Evolutionary conservation across 2,329 filamentous ascomycete species (phyloP).

Genomic region (Aureobasidium sp.): DNA sequence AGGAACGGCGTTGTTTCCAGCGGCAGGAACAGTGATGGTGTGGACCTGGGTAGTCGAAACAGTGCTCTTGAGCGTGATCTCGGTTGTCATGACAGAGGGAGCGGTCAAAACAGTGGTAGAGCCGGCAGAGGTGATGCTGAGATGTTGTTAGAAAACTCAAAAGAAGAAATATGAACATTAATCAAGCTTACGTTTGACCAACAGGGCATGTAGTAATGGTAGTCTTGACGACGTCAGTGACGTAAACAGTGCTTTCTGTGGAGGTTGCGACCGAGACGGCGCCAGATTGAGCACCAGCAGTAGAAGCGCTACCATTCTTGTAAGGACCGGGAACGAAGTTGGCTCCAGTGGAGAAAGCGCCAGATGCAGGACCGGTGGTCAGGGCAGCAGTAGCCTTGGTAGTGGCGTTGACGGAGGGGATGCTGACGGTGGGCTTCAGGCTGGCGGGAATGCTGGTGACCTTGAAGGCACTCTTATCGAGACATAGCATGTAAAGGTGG

Average conservation of each 20-base stretch:
- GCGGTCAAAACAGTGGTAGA: neutral
- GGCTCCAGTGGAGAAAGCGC: neutral
- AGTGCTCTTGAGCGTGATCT: neutral
- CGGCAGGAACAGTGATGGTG: slow-evolving; percentile 5
- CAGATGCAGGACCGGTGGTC: neutral
- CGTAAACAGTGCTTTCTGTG: slow-evolving; percentile 8
- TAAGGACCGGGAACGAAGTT: neutral
- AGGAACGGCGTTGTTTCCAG: slow-evolving; percentile 1
- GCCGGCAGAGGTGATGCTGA: neutral
- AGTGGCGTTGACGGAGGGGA: slow-evolving; percentile 2
- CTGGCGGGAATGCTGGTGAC: slow-evolving; percentile 10
- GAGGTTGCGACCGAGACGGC: neutral
- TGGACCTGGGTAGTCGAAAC: neutral
- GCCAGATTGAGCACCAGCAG: neutral
- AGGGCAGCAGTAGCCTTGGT: neutral
- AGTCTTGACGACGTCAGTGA: slow-evolving; percentile 20
- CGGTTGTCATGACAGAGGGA: slow-evolving; percentile 2
- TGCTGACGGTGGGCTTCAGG: neutral
- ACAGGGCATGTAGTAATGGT: slow-evolving; percentile 32
- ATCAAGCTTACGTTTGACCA: neutral
- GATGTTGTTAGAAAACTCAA: neutral
- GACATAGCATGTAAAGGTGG: neutral
- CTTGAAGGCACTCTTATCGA: neutral
- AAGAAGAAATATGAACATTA: too few relatives aligned
- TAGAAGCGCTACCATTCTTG: slow-evolving; percentile 1